Conservation (phyloP, 768 basidiomycete species). For the Mycena venus region DNA sequence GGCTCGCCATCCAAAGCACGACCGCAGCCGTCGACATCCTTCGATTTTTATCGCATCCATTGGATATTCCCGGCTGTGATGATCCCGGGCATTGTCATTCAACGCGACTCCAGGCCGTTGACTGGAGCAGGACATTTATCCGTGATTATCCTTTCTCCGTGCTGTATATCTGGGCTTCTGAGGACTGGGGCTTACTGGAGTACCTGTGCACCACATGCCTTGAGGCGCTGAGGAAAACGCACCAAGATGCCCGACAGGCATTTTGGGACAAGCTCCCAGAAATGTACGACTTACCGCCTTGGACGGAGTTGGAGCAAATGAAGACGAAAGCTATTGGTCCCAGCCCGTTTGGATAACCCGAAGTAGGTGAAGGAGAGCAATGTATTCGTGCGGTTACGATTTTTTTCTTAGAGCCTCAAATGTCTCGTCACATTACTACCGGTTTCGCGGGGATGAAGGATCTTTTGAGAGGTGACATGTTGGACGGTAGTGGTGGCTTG, state of each 20-base stretch:
- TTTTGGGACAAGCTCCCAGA: slow-evolving; percentile 11
- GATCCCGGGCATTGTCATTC: background rate
- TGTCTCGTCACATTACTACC: no score
- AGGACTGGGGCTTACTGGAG: background rate
- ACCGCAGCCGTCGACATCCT: background rate
- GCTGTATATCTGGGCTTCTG: background rate
- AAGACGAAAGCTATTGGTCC: background rate
- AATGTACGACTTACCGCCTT: slow-evolving; percentile 1
- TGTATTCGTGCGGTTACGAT: no score
- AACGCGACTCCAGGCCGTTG: background rate
- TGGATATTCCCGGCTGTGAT: background rate
- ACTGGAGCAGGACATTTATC: no score
- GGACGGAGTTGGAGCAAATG: background rate
- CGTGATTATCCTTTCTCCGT: no score
- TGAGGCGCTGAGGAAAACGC: background rate
- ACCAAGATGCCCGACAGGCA: background rate
- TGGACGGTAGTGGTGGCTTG: no score
- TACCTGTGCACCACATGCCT: background rate
- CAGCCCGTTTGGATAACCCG: background rate
- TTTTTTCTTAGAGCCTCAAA: no score
- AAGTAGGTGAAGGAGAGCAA: background rate
- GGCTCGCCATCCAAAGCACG: background rate
- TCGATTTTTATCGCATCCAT: background rate
- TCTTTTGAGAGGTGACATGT: no score
- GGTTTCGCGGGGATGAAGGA: no score